Percentiles rank a stretch among this genome's conserved stretches.
phyloP scores from a whole-genome alignment of 768 basidiomycete species.

The Pleurotus tuoliensis region DNA sequence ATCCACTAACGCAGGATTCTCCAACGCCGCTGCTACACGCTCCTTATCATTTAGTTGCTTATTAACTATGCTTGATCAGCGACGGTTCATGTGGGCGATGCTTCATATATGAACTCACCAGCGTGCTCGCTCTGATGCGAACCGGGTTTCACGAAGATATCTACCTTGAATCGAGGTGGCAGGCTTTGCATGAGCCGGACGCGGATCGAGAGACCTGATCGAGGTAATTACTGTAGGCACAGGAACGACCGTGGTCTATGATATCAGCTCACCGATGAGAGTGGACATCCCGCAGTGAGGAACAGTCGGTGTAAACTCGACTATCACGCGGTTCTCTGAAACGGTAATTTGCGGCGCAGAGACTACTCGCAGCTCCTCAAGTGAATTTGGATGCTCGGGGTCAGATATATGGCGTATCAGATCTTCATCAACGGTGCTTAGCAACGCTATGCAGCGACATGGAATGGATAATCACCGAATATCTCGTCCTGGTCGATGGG shows the following conservation, averaged over 20 bases:
- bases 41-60: slow-evolving; percentile 99
- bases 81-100: neutral
- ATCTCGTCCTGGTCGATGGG: slow-evolving; percentile 90
- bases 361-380: slow-evolving; percentile 95
- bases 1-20: slow-evolving; percentile 82
- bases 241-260: neutral
- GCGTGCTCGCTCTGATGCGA: slow-evolving; percentile 94
- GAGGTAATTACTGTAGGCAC: slow-evolving; percentile 3
- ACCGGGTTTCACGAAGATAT: slow-evolving; percentile 89
- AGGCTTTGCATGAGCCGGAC: slow-evolving; percentile 87
- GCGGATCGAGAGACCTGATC: slow-evolving; percentile 86
- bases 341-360: slow-evolving; percentile 77
- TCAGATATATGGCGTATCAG: slow-evolving; percentile 90
- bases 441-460: neutral
- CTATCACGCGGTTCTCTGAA: slow-evolving; percentile 60
- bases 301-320: slow-evolving; percentile 97
- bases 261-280: slow-evolving; percentile 68
- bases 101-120: slow-evolving; percentile 40
- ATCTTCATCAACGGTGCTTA: slow-evolving; percentile 48
- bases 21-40: slow-evolving; percentile 93
- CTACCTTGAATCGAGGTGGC: slow-evolving; percentile 90
- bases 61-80: slow-evolving; percentile 58
- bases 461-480: slow-evolving; percentile 55
- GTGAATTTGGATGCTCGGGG: slow-evolving; percentile 90
- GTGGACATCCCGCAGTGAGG: slow-evolving; percentile 99